Evolutionary conservation across 129 eudicot genomes (phyloP).

Genomic region (Arctium minus): DNA sequence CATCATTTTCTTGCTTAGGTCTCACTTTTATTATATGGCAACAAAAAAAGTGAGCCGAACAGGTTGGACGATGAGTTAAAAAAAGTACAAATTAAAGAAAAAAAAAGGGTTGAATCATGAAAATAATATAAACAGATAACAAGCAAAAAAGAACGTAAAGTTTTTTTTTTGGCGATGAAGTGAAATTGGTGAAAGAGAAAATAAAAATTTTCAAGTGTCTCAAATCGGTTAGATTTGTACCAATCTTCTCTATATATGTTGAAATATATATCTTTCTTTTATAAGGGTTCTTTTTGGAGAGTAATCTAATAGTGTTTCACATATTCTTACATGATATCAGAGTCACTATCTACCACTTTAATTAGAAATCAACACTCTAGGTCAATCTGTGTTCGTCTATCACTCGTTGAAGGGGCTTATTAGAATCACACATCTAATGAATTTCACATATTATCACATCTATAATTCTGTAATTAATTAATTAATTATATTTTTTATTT

Average conservation of each 20-base stretch:
- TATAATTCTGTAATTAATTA: background rate
- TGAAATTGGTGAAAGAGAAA: background rate
- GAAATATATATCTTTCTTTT: background rate
- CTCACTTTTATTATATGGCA: too few species aligned
- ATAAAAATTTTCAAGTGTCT: background rate
- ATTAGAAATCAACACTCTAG: too few species aligned
- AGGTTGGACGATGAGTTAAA: background rate
- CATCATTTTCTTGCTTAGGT: background rate
- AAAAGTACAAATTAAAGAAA: too few species aligned
- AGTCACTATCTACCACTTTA: too few species aligned
- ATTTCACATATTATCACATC: background rate
- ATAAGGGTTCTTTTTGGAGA: too few species aligned
- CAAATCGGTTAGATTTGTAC: background rate
- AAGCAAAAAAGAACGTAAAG: background rate
- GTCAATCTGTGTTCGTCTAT: background rate
- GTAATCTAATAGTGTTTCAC: too few species aligned
- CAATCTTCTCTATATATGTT: background rate
- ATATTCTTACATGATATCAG: too few species aligned
- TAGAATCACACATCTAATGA: too few species aligned
- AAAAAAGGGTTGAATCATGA: background rate
- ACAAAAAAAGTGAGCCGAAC: background rate
- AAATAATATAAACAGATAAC: background rate
- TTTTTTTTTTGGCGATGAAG: background rate
- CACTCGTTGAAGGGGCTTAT: background rate
- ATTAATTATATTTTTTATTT: background rate